Conservation (phyloP, 139 green algal species). For the Ettlia oleoabundans region DNA sequence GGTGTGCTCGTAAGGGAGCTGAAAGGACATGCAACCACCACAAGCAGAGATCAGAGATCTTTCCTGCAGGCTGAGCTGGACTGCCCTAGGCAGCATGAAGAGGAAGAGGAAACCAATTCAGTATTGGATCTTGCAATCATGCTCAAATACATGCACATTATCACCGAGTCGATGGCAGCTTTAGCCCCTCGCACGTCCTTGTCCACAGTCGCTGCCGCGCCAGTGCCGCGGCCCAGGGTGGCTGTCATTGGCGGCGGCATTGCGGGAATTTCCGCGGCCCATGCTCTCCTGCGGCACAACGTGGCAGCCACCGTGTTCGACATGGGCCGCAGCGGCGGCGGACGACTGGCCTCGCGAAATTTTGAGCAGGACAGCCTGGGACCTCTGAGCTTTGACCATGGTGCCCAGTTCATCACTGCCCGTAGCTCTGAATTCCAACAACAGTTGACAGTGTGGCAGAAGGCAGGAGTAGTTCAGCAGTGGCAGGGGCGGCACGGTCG, state of each 20-base stretch:
- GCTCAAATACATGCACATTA: no score
- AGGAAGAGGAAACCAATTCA: no score
- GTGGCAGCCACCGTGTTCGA: background rate
- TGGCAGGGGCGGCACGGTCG: slow-evolving; percentile 6
- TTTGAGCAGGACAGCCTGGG: background rate
- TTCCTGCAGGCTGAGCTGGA: no score
- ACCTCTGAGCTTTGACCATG: slow-evolving; percentile 4
- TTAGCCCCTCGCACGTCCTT: no score
- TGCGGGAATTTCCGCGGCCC: background rate
- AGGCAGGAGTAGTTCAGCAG: background rate
- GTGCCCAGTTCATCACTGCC: slow-evolving; percentile 13
- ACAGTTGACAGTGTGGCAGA: slow-evolving; percentile 5
- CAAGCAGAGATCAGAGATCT: no score
- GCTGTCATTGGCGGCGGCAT: slow-evolving; percentile 10
- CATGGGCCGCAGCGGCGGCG: slow-evolving; percentile 21
- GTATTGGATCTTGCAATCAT: no score
- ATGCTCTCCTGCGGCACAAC: background rate
- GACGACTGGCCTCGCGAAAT: background rate
- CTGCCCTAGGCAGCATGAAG: no score
- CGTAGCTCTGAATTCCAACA: background rate
- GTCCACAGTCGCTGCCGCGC: background rate
- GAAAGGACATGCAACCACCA: no score
- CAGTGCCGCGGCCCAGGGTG: background rate
- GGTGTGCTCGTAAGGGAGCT: no score
- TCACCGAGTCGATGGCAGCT: no score